Conservation (phyloP, 257 asterid species). For the Salvia splendens region DNA sequence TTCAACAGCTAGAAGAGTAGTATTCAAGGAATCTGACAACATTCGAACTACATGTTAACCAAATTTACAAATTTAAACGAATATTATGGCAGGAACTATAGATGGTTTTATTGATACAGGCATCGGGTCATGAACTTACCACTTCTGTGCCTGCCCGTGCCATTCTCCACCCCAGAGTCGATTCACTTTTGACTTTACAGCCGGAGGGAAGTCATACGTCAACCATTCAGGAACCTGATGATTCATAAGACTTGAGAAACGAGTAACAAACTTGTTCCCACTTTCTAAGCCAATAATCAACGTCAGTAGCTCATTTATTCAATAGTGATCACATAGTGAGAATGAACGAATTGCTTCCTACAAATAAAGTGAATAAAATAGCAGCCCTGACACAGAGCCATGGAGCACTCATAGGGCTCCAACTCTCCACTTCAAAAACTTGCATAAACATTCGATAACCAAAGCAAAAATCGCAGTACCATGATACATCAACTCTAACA, state of each 20-base stretch:
- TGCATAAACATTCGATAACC: background rate
- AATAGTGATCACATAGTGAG: background rate
- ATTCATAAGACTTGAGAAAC: constrained; percentile 29
- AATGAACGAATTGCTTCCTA: background rate
- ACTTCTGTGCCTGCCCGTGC: constrained; percentile 99
- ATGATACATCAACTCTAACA: constrained; percentile 27
- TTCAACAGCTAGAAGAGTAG: no score
- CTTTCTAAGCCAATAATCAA: background rate
- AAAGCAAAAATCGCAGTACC: background rate
- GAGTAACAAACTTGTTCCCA: background rate
- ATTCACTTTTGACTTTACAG: constrained; percentile 94
- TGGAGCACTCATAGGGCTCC: no score
- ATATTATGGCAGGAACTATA: no score
- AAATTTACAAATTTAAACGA: background rate
- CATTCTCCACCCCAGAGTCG: constrained; percentile 99
- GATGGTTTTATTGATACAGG: no score
- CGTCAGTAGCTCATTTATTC: constrained; percentile 4
- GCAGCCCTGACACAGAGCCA: no score
- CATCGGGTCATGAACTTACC: constrained; percentile 46
- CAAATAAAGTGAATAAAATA: no score
- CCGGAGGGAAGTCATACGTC: constrained; percentile 93
- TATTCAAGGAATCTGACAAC: no score
- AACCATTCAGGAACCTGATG: constrained; percentile 87
- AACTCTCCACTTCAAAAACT: background rate
- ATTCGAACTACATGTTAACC: background rate